Evolutionary conservation across 148 eudicot genomes (phyloP), one percentile per base, ranked within the genome.

Genomic region (Persicaria maculosa): DNA sequence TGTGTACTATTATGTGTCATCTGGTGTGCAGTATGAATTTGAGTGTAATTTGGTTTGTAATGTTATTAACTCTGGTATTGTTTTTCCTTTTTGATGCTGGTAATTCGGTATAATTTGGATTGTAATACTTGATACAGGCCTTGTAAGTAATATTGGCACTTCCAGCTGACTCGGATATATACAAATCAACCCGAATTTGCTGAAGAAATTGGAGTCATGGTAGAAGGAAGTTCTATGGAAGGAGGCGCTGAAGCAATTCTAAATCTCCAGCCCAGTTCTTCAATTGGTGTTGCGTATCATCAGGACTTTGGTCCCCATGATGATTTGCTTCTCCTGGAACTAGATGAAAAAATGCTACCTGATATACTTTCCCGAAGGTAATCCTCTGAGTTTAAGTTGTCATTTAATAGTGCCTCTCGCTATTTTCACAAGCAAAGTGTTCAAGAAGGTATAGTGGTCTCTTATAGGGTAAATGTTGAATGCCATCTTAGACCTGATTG

Each of bases 311-410:
- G 96, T 74, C 85, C 91, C 72, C 97, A 90, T 78, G 85, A 90
- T 44, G 96, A 95, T 78, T 72, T 95, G 17, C 77, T 90, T 69
- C 96, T 95, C 68, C 88, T 95, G 25, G 98, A 95, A 84, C 72
- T 95, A 19, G 97, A 95, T 80, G 97, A 95, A 55, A 95, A 92
- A 85, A 86, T 92, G 80, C 87, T 95, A 71, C 86, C 93, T n/a
- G 96, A 92, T 78, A 81, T 95, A 36, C 86, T 92, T 57, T 62
- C 79, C 54, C 81, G 87, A 75, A 90, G 93, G 98, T 90, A 70
- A 72, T 75, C 31, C 62, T 73, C 47, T 76, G 17, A 36, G 47
- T 40, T 65, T 40, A 36, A 15, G 14, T 40, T 40, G 44, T 62
- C 68, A 22, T 61, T 61, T 61, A 40, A 7, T 11, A n/a, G 68